Evolutionary conservation across 225 moss, liverwort and hornwort genomes (phyloP).

Genomic region (Pseudisothecium myosuroides): DNA sequence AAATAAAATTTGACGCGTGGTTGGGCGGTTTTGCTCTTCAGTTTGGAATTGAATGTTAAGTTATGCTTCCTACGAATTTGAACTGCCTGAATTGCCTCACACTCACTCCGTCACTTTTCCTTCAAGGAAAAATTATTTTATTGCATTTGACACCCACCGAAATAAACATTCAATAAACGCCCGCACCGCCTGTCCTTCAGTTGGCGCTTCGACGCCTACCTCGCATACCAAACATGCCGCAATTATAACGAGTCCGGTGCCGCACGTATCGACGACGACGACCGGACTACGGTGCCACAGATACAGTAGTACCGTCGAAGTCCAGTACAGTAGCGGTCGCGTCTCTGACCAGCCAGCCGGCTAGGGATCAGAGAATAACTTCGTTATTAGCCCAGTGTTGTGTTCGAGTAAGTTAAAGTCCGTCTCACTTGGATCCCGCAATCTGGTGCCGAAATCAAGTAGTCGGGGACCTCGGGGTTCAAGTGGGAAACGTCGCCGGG

Average conservation of each 20-base stretch:
- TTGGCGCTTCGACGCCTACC: neutral
- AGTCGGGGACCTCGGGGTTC: too few species aligned
- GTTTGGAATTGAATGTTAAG: neutral
- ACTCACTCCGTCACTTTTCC: neutral
- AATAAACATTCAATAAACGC: neutral
- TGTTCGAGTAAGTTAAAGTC: too few species aligned
- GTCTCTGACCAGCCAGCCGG: neutral
- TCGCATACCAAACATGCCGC: neutral
- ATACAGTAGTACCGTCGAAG: neutral
- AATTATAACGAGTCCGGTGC: neutral
- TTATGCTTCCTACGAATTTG: neutral
- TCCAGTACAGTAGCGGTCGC: neutral
- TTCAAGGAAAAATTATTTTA: too few species aligned
- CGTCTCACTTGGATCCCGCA: neutral
- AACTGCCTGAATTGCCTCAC: too few species aligned
- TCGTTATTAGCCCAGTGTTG: too few species aligned
- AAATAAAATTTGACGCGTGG: neutral
- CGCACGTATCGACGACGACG: neutral
- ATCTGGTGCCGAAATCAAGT: neutral
- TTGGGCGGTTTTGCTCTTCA: neutral
- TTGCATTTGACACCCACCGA: neutral
- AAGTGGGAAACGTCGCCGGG: neutral
- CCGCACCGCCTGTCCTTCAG: neutral
- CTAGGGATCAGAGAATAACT: too few species aligned
- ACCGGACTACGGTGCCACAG: neutral